These are phyloP conservation scores for Uronychia setigera DNA, from an alignment of 73 alveolate species.

Conservation along the genomic window DNA sequence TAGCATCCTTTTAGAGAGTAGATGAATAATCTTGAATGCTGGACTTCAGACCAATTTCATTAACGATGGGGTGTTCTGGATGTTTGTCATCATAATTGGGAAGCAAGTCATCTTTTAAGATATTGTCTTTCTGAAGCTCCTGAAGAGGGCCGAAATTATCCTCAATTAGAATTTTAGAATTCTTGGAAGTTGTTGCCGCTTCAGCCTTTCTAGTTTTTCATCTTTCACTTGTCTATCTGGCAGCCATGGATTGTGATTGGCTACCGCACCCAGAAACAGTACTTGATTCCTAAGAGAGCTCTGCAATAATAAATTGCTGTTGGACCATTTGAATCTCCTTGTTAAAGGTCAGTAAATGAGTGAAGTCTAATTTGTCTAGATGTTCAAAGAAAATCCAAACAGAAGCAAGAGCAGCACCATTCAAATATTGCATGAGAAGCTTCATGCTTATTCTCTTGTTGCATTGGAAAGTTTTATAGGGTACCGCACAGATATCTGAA, in stretches of 20 bases:
- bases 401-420: conserved; percentile 37
- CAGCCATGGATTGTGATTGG: not conserved
- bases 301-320: conserved; percentile 38
- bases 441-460: not conserved
- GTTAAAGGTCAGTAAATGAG: conserved; percentile 14
- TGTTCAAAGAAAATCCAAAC: conserved; percentile 38
- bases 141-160: conserved; percentile 1
- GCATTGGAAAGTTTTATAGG: not conserved
- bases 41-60: not conserved
- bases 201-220: not conserved
- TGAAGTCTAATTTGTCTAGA: conserved; percentile 13
- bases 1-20: not conserved
- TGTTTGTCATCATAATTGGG: too few species aligned
- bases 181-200: not conserved
- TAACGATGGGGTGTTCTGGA: too few species aligned
- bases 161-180: not conserved
- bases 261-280: not conserved
- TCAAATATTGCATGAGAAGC: conserved; percentile 23
- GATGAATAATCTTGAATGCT: not conserved
- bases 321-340: conserved; percentile 49
- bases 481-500: conserved; percentile 23
- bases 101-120: too few species aligned
- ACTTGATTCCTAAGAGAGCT: not conserved
- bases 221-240: not conserved
- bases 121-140: not conserved